These are phyloP conservation scores for Aspergillus nidulans DNA, from an alignment of 495 filamentous ascomycete species.

Conservation along the genomic window DNA sequence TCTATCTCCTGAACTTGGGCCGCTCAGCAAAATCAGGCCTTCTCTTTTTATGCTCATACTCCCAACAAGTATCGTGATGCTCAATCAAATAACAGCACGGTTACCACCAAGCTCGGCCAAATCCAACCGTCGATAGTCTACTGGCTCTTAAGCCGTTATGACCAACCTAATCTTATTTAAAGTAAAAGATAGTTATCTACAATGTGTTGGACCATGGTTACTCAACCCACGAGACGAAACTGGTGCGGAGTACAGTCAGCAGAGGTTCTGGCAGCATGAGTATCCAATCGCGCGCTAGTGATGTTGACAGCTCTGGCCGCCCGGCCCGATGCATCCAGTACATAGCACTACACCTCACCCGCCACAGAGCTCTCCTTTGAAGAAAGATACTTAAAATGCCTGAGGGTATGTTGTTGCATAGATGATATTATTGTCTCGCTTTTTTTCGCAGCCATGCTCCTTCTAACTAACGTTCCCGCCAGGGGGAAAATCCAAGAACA, in stretches of 20 bases:
- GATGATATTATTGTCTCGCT: slow-evolving; percentile 2
- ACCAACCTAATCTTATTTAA: no score
- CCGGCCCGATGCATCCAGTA: neutral
- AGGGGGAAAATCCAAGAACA: slow-evolving; percentile 63
- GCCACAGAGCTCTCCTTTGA: neutral
- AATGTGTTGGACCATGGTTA: no score
- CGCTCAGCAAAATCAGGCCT: no score
- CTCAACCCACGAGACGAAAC: no score
- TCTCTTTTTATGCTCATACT: no score
- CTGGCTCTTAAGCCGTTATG: no score
- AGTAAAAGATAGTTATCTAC: neutral
- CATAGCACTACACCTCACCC: neutral
- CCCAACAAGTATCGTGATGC: no score
- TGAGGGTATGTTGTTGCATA: slow-evolving; percentile 19
- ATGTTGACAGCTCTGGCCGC: slow-evolving; percentile 37
- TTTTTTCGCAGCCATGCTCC: slow-evolving; percentile 2
- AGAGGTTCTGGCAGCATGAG: slow-evolving; percentile 15
- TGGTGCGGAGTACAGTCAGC: slow-evolving; percentile 11
- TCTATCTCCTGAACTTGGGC: no score
- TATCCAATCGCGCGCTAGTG: slow-evolving; percentile 30
- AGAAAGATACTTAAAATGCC: slow-evolving; percentile 26
- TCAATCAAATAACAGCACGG: no score
- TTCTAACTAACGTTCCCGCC: slow-evolving; percentile 14
- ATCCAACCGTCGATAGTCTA: no score
- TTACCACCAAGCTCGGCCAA: no score